Conservation (phyloP, 2,329 filamentous ascomycete genomes). For the Alternaria sp. region DNA sequence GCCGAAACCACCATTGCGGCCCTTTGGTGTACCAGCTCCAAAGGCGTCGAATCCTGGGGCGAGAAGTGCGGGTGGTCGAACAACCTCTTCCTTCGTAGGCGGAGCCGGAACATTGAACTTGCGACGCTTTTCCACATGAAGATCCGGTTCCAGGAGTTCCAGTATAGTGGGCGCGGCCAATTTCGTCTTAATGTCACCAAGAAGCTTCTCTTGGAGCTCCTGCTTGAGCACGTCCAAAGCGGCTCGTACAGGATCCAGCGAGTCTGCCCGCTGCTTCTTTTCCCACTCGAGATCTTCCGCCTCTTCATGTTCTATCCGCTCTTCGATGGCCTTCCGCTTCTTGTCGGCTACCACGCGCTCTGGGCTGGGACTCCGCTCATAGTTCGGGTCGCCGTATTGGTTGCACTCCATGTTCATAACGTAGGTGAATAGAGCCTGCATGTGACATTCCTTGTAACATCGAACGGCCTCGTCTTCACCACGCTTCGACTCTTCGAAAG, state of each 20-base stretch:
- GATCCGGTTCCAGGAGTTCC: constrained; percentile 80
- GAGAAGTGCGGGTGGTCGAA: constrained; percentile 62
- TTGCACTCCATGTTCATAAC: constrained; percentile 89
- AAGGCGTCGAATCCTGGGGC: constrained; percentile 65
- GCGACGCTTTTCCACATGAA: constrained; percentile 79
- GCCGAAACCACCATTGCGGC: constrained; percentile 50
- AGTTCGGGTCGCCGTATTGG: constrained; percentile 69
- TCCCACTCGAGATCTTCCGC: constrained; percentile 87
- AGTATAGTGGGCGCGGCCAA: constrained; percentile 82
- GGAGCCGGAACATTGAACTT: constrained; percentile 78
- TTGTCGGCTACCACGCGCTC: constrained; percentile 56
- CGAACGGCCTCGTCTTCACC: constrained; percentile 82
- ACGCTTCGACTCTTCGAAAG: constrained; percentile 79
- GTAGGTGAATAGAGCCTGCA: constrained; percentile 88
- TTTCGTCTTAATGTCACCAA: constrained; percentile 86
- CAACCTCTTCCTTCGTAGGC: constrained; percentile 62
- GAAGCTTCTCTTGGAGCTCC: constrained; percentile 84
- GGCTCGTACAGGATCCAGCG: constrained; percentile 88
- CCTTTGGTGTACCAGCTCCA: constrained; percentile 67
- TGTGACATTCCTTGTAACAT: constrained; percentile 79
- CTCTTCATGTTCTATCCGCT: constrained; percentile 72
- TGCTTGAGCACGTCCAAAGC: constrained; percentile 78
- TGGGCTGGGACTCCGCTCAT: constrained; percentile 62
- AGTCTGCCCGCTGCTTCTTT: constrained; percentile 82
- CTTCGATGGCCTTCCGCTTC: constrained; percentile 69